Percentiles rank a stretch among this genome's conserved stretches.
Conservation (phyloP, 495 filamentous ascomycete species). For the Neurospora africana region DNA sequence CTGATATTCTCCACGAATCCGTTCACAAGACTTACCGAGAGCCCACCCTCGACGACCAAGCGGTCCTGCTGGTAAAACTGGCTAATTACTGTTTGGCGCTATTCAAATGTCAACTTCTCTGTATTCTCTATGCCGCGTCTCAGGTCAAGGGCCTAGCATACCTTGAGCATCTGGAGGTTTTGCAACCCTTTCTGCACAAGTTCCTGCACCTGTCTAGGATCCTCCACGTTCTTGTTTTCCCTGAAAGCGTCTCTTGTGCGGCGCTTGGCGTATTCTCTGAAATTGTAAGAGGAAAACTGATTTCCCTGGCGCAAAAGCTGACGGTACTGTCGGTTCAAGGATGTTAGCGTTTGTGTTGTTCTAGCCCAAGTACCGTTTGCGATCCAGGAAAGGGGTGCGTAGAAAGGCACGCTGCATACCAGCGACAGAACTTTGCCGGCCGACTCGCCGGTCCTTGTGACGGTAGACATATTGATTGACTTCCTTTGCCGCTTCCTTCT, state of each 20-base stretch:
- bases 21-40: slow-evolving; percentile 28
- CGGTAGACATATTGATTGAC: slow-evolving; percentile 31
- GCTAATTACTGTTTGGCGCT: slow-evolving; percentile 92
- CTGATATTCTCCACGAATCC: neutral
- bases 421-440: slow-evolving; percentile 63
- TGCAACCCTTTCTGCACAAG: slow-evolving; percentile 80
- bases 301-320: slow-evolving; percentile 77
- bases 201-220: slow-evolving; percentile 67
- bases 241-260: slow-evolving; percentile 82
- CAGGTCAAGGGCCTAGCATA: slow-evolving; percentile 29
- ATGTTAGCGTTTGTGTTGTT: neutral
- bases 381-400: neutral
- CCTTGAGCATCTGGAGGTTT: slow-evolving; percentile 86
- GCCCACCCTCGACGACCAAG: slow-evolving; percentile 86
- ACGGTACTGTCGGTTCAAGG: slow-evolving; percentile 55
- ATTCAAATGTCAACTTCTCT: slow-evolving; percentile 6
- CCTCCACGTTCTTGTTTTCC: slow-evolving; percentile 60
- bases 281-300: slow-evolving; percentile 91
- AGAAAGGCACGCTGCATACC: slow-evolving; percentile 35
- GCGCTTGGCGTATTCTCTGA: slow-evolving; percentile 89
- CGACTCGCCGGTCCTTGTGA: slow-evolving; percentile 45
- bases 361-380: neutral
- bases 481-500: neutral
- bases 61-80: slow-evolving; percentile 90
- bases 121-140: neutral